Base-by-base conservation (phyloP, 2,329 filamentous ascomycete genomes). In the Elsinoe fawcettii region DNA sequence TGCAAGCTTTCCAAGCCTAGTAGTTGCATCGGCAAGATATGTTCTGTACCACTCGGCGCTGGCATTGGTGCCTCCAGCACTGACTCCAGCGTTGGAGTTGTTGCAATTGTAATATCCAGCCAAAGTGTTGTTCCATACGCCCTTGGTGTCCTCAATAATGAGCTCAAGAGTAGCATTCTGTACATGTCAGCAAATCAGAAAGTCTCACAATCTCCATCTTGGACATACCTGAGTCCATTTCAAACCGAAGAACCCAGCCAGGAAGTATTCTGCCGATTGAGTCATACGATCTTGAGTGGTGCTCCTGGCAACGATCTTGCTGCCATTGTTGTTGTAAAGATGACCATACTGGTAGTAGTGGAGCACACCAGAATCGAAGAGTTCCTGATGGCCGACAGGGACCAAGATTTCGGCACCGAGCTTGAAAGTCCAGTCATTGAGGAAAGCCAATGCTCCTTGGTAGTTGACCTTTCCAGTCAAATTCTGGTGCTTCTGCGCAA, bases 211-310 rank as follows among this genome's bases (percentile, higher is more conserved):
- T 27, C 6, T 32, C n/a, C 20, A n/a, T 27, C 7, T 8, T 3
- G 6, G 11, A 55, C 53, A 12, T 39, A 56, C 54, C 43, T 56
- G 77, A 1, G 82, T 78, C 86, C 86, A 90, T 47, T 85, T 80
- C 0, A 89, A 77, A 0, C 87, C 87, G 66, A 90, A 90, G 73
- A 90, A 90, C 0, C 87, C 87, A 5, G 86, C 84, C 66, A 90
- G 73, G 70, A 89, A 90, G 69, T 90, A 86, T 69, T 90, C 86
- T 2, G 86, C 86, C 37, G 80, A 85, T 67, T 90, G 84, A 20
- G 86, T 74, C 87, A 90, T 90, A 22, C 87, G 82, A 66, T 88
- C 83, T 67, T 90, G 85, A 1, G 86, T 88, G 0, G 86, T 89
- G 1, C 86, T 88, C 25, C 87, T 78, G 14, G 83, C 85, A 58